Conservation (phyloP, 306 rosid genomes). For the Gastrolobium villosum region DNA sequence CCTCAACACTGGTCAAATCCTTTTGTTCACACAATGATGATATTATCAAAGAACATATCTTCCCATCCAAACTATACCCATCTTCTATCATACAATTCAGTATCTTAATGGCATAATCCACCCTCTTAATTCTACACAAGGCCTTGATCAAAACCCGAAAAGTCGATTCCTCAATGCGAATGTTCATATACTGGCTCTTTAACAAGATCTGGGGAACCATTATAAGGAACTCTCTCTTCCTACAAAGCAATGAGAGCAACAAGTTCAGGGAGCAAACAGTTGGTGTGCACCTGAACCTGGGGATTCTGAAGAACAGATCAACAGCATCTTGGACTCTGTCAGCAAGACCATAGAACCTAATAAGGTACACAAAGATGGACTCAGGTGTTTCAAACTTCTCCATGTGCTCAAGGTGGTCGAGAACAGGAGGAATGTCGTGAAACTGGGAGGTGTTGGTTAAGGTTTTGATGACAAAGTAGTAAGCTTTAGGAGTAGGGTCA, state of each 20-base stretch:
- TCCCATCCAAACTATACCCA: constrained; percentile 68
- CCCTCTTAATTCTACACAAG: constrained; percentile 65
- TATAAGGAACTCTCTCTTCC: constrained; percentile 56
- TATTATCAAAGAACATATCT: constrained; percentile 71
- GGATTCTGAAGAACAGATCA: constrained; percentile 67
- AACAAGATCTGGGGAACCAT: constrained; percentile 75
- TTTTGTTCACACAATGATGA: constrained; percentile 62
- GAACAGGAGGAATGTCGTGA: constrained; percentile 59
- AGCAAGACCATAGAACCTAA: constrained; percentile 52
- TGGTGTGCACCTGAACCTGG: constrained; percentile 80
- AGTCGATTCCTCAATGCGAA: constrained; percentile 74
- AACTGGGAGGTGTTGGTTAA: constrained; percentile 56
- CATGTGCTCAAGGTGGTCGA: constrained; percentile 60
- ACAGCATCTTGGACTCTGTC: constrained; percentile 65
- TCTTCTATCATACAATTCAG: constrained; percentile 63
- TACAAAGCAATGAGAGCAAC: constrained; percentile 70
- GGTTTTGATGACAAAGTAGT: constrained; percentile 68
- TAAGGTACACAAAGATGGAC: constrained; percentile 57
- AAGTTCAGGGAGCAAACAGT: constrained; percentile 69
- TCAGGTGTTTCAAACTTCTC: constrained; percentile 75
- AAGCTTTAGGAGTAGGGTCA: constrained; percentile 79
- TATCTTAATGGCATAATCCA: constrained; percentile 72
- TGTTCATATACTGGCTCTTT: constrained; percentile 65
- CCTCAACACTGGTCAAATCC: constrained; percentile 51
- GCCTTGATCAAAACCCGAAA: constrained; percentile 68